Evolutionary conservation across 2,329 filamentous ascomycete genomes (phyloP).

Genomic region (Penicillium sp.): DNA sequence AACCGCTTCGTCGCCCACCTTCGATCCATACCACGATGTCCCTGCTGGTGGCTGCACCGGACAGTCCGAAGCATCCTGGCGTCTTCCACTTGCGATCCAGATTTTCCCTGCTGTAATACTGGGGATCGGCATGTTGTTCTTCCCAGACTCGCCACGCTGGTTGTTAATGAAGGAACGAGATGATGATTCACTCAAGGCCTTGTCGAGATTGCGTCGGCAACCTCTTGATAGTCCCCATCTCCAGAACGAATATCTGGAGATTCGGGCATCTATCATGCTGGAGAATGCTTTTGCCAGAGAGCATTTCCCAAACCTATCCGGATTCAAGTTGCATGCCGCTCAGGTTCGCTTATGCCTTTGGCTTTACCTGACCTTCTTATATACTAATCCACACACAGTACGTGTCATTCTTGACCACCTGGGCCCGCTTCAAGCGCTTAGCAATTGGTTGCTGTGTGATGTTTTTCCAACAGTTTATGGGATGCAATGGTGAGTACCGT

Average conservation of each 20-base stretch:
- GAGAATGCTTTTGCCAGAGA: constrained; percentile 35
- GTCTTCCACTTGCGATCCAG: constrained; percentile 49
- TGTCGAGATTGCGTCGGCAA: constrained; percentile 51
- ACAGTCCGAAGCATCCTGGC: constrained; percentile 50
- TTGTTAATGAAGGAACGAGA: constrained; percentile 50
- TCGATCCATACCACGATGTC: constrained; percentile 44
- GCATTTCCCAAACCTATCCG: constrained; percentile 29
- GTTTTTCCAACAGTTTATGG: constrained; percentile 50
- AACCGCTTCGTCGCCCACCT: constrained; percentile 37
- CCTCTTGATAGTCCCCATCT: constrained; percentile 47
- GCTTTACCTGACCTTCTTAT: too few species aligned
- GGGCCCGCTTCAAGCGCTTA: constrained; percentile 37
- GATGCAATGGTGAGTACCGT: constrained; percentile 40
- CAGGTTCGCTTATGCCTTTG: constrained; percentile 28
- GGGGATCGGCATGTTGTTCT: constrained; percentile 45
- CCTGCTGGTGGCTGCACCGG: constrained; percentile 48
- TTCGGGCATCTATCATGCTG: constrained; percentile 46
- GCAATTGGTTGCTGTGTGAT: constrained; percentile 41
- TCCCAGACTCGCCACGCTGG: constrained; percentile 59
- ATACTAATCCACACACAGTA: constrained; percentile 24
- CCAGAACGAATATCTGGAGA: constrained; percentile 51
- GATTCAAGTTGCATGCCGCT: constrained; percentile 31
- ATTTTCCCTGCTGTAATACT: constrained; percentile 42
- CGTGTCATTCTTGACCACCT: constrained; percentile 34
- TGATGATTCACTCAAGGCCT: constrained; percentile 47